Evolutionary conservation across 345 rosid genomes (phyloP).

Genomic region (Clausena lansium): DNA sequence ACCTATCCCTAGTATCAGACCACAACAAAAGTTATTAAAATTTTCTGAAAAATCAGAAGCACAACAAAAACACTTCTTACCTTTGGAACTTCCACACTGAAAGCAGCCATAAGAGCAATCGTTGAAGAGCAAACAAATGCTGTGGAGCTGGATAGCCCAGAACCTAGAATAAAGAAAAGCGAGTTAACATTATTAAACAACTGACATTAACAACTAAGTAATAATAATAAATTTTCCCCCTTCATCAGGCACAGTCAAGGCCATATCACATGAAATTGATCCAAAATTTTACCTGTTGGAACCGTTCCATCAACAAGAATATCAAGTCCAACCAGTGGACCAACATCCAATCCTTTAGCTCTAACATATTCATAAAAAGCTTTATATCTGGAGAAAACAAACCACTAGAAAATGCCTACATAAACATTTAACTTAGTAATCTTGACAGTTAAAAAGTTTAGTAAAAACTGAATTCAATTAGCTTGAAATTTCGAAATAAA

Average conservation of each 20-base stretch:
- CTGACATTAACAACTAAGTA: background rate
- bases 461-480: background rate
- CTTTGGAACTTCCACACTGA: slow-evolving; percentile 66
- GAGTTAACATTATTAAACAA: slow-evolving; percentile 1
- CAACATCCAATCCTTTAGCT: slow-evolving; percentile 68
- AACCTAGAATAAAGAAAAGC: slow-evolving; percentile 47
- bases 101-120: slow-evolving; percentile 88
- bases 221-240: too few relatives aligned
- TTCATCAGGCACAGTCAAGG: background rate
- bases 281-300: slow-evolving; percentile 62
- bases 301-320: slow-evolving; percentile 87
- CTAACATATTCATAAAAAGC: slow-evolving; percentile 75
- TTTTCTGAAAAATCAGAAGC: background rate
- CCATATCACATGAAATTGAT: background rate
- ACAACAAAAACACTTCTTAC: slow-evolving; percentile 23
- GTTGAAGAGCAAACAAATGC: slow-evolving; percentile 97
- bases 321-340: slow-evolving; percentile 79
- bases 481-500: background rate
- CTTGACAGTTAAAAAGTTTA: background rate
- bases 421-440: background rate
- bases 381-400: slow-evolving; percentile 59
- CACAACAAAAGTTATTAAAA: background rate
- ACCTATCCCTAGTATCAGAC: background rate
- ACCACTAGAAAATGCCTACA: background rate
- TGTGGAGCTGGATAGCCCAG: slow-evolving; percentile 92